phyloP scores from a whole-genome alignment of 179 eudicot species.

The Gypsophila paniculata region DNA sequence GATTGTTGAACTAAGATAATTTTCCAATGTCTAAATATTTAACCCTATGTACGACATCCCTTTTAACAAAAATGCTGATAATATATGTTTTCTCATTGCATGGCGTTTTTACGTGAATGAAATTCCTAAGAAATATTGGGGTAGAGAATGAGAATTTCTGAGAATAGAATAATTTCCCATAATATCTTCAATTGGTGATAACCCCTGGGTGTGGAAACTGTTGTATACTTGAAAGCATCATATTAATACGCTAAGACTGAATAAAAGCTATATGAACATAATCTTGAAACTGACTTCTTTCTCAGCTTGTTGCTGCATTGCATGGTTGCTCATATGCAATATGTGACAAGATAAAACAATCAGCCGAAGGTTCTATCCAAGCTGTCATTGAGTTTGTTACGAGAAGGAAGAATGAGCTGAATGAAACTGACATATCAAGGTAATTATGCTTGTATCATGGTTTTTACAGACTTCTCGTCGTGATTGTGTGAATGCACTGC shows the following conservation, averaged over 20 bases:
- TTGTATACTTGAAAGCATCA: not conserved
- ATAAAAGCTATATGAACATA: not conserved
- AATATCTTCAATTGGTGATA: not conserved
- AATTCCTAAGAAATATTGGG: not conserved
- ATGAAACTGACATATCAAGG: conserved; percentile 85
- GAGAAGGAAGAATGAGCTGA: conserved; percentile 80
- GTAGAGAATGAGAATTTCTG: not conserved
- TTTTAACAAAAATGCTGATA: not conserved
- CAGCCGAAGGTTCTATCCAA: conserved; percentile 95
- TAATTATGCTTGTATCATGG: conserved; percentile 22
- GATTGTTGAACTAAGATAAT: not conserved
- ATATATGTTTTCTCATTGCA: not conserved
- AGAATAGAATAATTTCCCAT: not conserved
- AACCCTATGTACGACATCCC: not conserved
- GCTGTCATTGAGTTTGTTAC: conserved; percentile 83
- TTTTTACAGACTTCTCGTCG: not conserved
- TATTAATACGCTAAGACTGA: not conserved
- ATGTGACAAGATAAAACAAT: conserved; percentile 86
- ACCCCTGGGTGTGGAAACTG: not conserved
- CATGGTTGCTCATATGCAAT: conserved; percentile 72
- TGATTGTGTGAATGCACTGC: conserved; percentile 1
- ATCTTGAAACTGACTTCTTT: conserved; percentile 2
- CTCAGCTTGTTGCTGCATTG: conserved; percentile 83
- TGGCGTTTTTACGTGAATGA: not conserved
- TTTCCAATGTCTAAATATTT: not conserved